Evolutionary conservation across 768 basidiomycete genomes (phyloP).

Genomic region (Glaciozyma antarctica): DNA sequence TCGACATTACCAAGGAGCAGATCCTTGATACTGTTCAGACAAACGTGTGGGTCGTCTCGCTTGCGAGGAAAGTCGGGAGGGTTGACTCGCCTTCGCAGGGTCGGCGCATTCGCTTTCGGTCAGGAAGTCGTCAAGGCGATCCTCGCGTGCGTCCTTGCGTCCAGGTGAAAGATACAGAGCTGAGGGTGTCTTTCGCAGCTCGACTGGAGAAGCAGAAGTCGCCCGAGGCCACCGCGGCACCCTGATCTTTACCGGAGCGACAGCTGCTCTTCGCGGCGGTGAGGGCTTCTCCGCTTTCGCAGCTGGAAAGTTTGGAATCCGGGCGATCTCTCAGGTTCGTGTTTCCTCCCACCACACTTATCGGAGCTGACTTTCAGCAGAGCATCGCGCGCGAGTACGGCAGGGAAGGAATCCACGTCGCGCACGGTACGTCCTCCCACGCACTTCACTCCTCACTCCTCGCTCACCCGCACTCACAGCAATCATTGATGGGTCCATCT

Average conservation of each 20-base stretch:
- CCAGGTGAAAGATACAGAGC: no score
- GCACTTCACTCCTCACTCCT: neutral
- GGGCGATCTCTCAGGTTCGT: slow-evolving; percentile 51
- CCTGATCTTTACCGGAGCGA: slow-evolving; percentile 64
- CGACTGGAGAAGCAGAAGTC: slow-evolving; percentile 8
- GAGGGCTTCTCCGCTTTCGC: slow-evolving; percentile 54
- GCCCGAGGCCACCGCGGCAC: slow-evolving; percentile 52
- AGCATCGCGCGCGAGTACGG: slow-evolving; percentile 67
- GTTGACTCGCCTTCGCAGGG: slow-evolving; percentile 8
- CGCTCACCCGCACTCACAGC: neutral
- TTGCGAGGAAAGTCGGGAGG: neutral
- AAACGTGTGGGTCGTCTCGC: slow-evolving; percentile 37
- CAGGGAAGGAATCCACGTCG: slow-evolving; percentile 62
- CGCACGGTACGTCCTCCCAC: slow-evolving; percentile 1
- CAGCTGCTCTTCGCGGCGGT: slow-evolving; percentile 58
- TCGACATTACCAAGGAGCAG: slow-evolving; percentile 52
- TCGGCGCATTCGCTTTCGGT: slow-evolving; percentile 57
- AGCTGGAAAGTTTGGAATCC: slow-evolving; percentile 54
- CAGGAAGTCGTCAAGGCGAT: slow-evolving; percentile 52
- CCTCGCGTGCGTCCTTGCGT: neutral
- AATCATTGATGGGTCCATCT: neutral
- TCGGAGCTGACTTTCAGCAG: neutral
- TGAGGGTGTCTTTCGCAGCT: no score
- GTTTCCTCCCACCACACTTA: no score
- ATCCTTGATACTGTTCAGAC: slow-evolving; percentile 50